These are phyloP conservation scores for Tricholoma sp. DNA, from an alignment of 768 basidiomycete species.

Conservation along the genomic window DNA sequence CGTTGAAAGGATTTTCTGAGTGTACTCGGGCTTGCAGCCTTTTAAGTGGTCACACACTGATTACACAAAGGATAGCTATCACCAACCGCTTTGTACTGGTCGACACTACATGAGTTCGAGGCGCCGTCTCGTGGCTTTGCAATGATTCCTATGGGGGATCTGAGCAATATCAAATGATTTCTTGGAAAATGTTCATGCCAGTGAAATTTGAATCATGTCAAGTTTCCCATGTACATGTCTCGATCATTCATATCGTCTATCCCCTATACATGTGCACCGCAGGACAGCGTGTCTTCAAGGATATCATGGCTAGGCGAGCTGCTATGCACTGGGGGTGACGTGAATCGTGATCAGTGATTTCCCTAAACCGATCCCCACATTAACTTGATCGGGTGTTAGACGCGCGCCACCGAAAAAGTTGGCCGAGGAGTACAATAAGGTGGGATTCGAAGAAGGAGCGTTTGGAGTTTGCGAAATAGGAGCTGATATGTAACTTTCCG, in stretches of 20 bases:
- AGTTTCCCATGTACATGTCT: conserved; percentile 35
- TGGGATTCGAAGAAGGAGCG: conserved; percentile 45
- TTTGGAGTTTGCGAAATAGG: conserved; percentile 59
- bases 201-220: too few species aligned
- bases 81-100: too few species aligned
- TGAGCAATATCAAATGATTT: conserved; percentile 12
- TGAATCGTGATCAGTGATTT: conserved; percentile 14
- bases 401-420: conserved; percentile 55
- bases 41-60: too few species aligned
- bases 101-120: too few species aligned
- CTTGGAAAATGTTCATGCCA: neutral
- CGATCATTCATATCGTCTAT: conserved; percentile 52
- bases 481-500: too few species aligned
- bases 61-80: too few species aligned
- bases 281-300: conserved; percentile 65
- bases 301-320: conserved; percentile 53
- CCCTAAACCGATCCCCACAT: neutral
- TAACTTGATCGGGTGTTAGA: conserved; percentile 39
- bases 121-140: too few species aligned
- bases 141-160: conserved; percentile 71
- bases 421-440: conserved; percentile 44
- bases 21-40: too few species aligned
- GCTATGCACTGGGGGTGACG: conserved; percentile 75
- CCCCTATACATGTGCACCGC: conserved; percentile 61
- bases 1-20: too few species aligned